Evolutionary conservation across 2,329 filamentous ascomycete species (phyloP).

Genomic region (Rutstroemia sp.): DNA sequence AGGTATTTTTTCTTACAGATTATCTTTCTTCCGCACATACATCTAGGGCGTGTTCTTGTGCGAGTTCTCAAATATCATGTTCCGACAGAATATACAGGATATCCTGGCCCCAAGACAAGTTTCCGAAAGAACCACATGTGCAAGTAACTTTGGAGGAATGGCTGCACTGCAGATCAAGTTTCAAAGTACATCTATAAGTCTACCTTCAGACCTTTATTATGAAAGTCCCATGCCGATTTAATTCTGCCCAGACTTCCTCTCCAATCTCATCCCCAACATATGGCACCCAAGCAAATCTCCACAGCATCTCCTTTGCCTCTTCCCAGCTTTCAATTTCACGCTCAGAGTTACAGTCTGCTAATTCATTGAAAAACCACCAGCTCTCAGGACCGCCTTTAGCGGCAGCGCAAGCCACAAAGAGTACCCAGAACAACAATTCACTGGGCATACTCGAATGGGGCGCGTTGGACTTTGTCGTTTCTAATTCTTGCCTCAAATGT

Average conservation of each 20-base stretch:
- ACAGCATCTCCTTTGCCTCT: not conserved
- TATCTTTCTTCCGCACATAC: too few species aligned
- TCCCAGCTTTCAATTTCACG: not conserved
- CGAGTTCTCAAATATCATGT: too few species aligned
- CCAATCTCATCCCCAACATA: not conserved
- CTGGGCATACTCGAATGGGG: not conserved
- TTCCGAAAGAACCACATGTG: too few species aligned
- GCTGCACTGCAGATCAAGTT: not conserved
- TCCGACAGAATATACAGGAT: too few species aligned
- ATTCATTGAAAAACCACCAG: not conserved
- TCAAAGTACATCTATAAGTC: not conserved
- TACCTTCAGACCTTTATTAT: not conserved
- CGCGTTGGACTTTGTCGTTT: not conserved
- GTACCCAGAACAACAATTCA: not conserved
- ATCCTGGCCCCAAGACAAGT: too few species aligned
- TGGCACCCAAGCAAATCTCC: constrained; percentile 1
- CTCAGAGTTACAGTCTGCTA: not conserved
- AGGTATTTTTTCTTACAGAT: too few species aligned
- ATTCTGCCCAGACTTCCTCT: not conserved
- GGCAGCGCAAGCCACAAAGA: not conserved
- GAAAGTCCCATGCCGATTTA: not conserved
- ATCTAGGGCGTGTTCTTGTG: too few species aligned
- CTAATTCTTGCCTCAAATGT: not conserved
- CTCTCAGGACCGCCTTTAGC: not conserved
- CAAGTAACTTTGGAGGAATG: too few species aligned